Evolutionary conservation across 202 grass and related monocot genomes (phyloP), one percentile per base, ranked within the genome.

Genomic region (Zizania palustris): DNA sequence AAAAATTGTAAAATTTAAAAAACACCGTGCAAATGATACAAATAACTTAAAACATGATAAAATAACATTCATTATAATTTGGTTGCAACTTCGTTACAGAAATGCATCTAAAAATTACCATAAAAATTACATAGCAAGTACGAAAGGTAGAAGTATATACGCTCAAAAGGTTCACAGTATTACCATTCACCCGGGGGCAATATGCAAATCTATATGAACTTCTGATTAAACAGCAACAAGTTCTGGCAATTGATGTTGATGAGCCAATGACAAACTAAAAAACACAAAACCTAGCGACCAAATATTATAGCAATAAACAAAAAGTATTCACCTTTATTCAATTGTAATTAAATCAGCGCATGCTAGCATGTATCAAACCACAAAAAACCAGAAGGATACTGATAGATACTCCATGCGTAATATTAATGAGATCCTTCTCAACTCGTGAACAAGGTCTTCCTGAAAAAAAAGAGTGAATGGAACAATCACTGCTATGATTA

Each of bases 371-470:
- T 63, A 35, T 39, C 9, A 46, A 73, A 80, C 61, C 43, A 80
- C 15, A 46, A 20, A n/a, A 4, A 74, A 67, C 4, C 12, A 86
- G 77, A 89, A 97, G 91, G 95, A 97, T 94, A 97, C 85, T 83
- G 63, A 74, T 84, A 60, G 86, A 77, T 69, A 84, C 82, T 71
- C 89, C 89, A 3, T 86, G 82, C 89, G 94, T 97, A 77, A 92
- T 90, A 65, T 59, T 79, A 8, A 80, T 84, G 53, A 97, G 80
- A 81, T 97, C 89, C 86, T 84, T 82, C 70, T 92, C 89, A 48
- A 97, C 91, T 76, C 82, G 83, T 82, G 88, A 60, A 94, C 91
- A 63, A 94, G 63, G 72, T 90, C 87, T 7, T 84, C 86, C 91
- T 97, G 83, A 28, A 88, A 77, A 59, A 63, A 75, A 46, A 28